phyloP scores from a whole-genome alignment of 164 flowering plant genomes.

The Chimonanthus praecox region DNA sequence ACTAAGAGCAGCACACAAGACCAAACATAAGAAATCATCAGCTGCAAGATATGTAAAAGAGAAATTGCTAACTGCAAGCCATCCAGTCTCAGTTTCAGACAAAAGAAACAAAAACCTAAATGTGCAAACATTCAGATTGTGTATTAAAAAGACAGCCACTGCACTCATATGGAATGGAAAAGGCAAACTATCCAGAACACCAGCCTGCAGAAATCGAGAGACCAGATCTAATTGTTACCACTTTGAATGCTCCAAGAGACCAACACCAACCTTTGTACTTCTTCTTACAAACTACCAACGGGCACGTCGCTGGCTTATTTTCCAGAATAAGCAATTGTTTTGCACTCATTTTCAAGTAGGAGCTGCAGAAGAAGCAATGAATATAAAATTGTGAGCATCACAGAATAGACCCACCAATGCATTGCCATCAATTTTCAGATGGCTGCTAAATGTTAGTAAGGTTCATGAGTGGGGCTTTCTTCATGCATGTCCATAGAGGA shows the following conservation, averaged over 20 bases:
- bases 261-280: not conserved
- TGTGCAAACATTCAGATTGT: not conserved
- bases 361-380: conserved; percentile 4
- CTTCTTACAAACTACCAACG: not conserved
- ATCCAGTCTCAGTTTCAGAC: not conserved
- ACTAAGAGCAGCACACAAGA: not conserved
- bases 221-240: not conserved
- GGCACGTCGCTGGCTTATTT: not conserved
- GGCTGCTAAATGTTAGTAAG: conserved; percentile 20
- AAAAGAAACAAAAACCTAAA: not conserved
- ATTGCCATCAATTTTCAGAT: not conserved
- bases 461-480: conserved; percentile 49
- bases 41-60: not conserved
- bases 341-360: not conserved
- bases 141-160: not conserved
- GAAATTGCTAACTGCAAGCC: not conserved
- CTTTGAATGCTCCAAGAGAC: conserved; percentile 3
- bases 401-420: not conserved
- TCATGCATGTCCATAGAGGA: conserved; percentile 62
- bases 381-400: not conserved
- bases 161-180: not conserved
- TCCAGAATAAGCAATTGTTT: not conserved
- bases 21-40: not conserved
- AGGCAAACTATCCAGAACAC: not conserved
- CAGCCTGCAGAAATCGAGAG: not conserved